A percentile compares a stretch with the other conserved stretches of the same genome.
Evolutionary conservation across 2,329 filamentous ascomycete species (phyloP).

Genomic region (Fusarium coicis): DNA sequence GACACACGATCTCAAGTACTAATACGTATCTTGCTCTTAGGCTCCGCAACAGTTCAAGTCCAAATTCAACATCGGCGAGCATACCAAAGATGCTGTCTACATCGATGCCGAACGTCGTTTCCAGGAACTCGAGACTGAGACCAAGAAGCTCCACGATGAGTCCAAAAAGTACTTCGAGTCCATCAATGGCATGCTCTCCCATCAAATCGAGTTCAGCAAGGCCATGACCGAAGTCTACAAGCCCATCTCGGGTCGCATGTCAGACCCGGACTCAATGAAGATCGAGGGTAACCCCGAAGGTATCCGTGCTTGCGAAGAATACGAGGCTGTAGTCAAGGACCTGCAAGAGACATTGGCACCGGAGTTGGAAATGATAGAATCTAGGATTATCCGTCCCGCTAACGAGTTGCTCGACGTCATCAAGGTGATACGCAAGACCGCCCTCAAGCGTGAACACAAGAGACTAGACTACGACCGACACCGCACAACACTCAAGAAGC

Average conservation of each 20-base stretch:
- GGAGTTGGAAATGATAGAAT: slow-evolving; percentile 98
- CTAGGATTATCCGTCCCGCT: slow-evolving; percentile 87
- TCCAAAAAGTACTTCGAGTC: slow-evolving; percentile 97
- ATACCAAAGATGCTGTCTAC: slow-evolving; percentile 95
- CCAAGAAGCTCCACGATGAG: slow-evolving; percentile 96
- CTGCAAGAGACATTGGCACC: slow-evolving; percentile 88
- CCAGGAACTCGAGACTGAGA: slow-evolving; percentile 92
- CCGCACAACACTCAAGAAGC: slow-evolving; percentile 84
- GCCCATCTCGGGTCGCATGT: slow-evolving; percentile 94
- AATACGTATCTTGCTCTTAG: slow-evolving; percentile 50
- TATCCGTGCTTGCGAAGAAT: slow-evolving; percentile 95
- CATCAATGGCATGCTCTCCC: slow-evolving; percentile 96
- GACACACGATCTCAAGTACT: slow-evolving; percentile 2
- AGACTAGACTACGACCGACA: slow-evolving; percentile 96
- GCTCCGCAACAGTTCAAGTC: slow-evolving; percentile 92
- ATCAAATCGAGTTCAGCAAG: slow-evolving; percentile 98
- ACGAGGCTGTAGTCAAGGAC: slow-evolving; percentile 89
- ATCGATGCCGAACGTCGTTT: slow-evolving; percentile 94
- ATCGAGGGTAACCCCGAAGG: slow-evolving; percentile 91
- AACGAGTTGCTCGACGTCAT: slow-evolving; percentile 94
- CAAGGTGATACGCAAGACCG: slow-evolving; percentile 91
- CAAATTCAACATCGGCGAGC: slow-evolving; percentile 94
- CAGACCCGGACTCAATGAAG: slow-evolving; percentile 86
- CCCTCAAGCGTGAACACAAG: slow-evolving; percentile 94
- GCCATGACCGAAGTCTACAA: slow-evolving; percentile 97